Base-by-base conservation (phyloP, 148 eudicot species). In the Vaccinium vitisidaea region DNA sequence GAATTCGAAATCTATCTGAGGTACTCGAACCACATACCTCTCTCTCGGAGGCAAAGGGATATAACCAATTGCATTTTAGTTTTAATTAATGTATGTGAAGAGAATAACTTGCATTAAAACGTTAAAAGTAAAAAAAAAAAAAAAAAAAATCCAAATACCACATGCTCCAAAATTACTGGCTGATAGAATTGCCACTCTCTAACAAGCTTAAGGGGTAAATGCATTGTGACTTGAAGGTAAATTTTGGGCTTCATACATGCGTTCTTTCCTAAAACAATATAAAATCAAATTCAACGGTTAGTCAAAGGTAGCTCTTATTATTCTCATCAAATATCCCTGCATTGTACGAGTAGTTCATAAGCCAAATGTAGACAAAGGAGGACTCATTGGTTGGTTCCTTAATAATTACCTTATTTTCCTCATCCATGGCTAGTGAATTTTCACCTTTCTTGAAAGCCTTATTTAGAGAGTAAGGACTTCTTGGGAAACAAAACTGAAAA, bases 341-440 rank as follows among this genome's bases (percentile, higher is more conserved):
- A 25, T 23, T 19, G 1, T 6, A 30, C 73, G 25, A 69, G 21
- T 2, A 73, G 23, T 49, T 23, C 76, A 15, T 30, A 36, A 69
- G 69, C 55, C 39, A 50, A 70, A 15, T 30, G 4, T 9, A 46
- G 50, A 48, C 69, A 50, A 30, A 16, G 81, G 23, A 18, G n/a
- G 82, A 84, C 76, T 81, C 77, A 65, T 50, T 69, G 46, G 75
- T 43, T 43, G 46, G 69, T 54, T 77, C 82, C 79, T 63, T 77
- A 27, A 52, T 52, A 27, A 52, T 52, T 52, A 52, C 83, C 82
- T 86, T 82, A 86, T 86, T 86, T 76, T 76, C 67, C 74, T 32
- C 56, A 25, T 2, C 10, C 79, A 56, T 50, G 77, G 81, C 80
- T 67, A 48, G 80, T 81, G 80, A 55, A 81, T 75, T 74, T 75